phyloP scores from a whole-genome alignment of 2,329 filamentous ascomycete species.

The Monosporascus cannonballus region DNA sequence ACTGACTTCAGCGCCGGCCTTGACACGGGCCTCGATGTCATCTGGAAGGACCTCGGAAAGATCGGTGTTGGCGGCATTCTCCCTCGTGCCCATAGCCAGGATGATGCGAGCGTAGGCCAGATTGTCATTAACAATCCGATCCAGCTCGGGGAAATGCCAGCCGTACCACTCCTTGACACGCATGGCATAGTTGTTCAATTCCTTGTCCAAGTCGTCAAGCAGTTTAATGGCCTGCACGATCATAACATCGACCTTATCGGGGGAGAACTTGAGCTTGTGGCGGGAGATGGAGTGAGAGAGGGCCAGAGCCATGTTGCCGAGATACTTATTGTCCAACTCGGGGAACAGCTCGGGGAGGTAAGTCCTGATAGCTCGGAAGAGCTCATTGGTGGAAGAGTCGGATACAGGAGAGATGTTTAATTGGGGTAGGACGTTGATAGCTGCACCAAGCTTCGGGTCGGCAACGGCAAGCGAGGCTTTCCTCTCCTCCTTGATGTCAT shows the following conservation, averaged over 20 bases:
- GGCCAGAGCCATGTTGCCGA: constrained; percentile 92
- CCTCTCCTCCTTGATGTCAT: constrained; percentile 93
- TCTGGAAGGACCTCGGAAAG: constrained; percentile 89
- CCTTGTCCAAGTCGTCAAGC: constrained; percentile 95
- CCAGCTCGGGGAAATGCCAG: constrained; percentile 99
- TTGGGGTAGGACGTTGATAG: constrained; percentile 86
- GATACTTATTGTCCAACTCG: constrained; percentile 74
- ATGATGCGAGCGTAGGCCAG: constrained; percentile 88
- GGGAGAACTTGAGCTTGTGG: constrained; percentile 97
- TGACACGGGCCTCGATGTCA: constrained; percentile 86
- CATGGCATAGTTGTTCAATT: constrained; percentile 98
- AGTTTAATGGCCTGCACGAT: constrained; percentile 95
- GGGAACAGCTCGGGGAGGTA: constrained; percentile 87
- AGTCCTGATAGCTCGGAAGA: constrained; percentile 91
- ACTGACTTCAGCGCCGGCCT: constrained; percentile 89
- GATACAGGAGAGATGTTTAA: constrained; percentile 78
- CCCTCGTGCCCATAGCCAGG: constrained; percentile 80
- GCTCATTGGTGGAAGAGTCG: constrained; percentile 75
- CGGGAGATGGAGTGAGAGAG: constrained; percentile 94
- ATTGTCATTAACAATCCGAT: constrained; percentile 96
- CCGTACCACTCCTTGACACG: constrained; percentile 99
- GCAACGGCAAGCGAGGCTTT: constrained; percentile 92
- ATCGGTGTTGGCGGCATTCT: constrained; percentile 69
- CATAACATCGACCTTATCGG: constrained; percentile 99
- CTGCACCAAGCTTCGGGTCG: constrained; percentile 84